These are phyloP conservation scores for Arabidopsis arenosa DNA, from an alignment of 345 rosid species.

Conservation along the genomic window DNA sequence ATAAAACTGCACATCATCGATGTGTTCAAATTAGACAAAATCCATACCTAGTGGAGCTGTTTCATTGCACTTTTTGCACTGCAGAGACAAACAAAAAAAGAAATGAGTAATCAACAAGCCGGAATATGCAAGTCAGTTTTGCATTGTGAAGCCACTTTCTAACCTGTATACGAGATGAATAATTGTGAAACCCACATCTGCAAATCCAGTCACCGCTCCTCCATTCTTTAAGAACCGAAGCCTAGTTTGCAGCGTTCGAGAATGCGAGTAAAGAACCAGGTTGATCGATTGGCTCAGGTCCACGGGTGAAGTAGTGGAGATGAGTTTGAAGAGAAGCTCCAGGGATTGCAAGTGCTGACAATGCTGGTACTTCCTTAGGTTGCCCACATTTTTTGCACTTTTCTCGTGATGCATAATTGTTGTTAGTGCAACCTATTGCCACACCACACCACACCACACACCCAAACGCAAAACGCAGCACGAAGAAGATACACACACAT, in stretches of 20 bases:
- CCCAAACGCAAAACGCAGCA: constrained; percentile 70
- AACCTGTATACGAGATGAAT: constrained; percentile 78
- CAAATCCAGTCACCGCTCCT: constrained; percentile 88
- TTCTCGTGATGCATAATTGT: constrained; percentile 97
- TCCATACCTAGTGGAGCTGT: constrained; percentile 63
- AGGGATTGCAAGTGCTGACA: constrained; percentile 82
- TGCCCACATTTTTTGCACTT: constrained; percentile 94
- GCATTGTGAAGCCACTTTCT: background rate
- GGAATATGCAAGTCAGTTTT: background rate
- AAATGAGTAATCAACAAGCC: constrained; percentile 17
- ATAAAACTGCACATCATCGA: background rate
- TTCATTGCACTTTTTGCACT: constrained; percentile 91
- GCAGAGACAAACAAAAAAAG: constrained; percentile 39
- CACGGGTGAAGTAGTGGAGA: constrained; percentile 64
- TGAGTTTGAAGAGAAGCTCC: constrained; percentile 71
- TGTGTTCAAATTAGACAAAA: background rate
- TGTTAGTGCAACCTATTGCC: constrained; percentile 96
- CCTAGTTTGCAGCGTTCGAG: constrained; percentile 52
- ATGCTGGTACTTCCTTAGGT: constrained; percentile 80
- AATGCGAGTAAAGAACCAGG: constrained; percentile 47
- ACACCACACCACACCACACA: constrained; percentile 65
- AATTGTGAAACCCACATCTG: constrained; percentile 83
- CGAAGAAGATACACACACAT: constrained; percentile 51
- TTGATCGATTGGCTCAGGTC: constrained; percentile 53
- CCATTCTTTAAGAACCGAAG: constrained; percentile 70